Evolutionary conservation across 305 asterid species (phyloP).

Genomic region (Solanum chacoense): DNA sequence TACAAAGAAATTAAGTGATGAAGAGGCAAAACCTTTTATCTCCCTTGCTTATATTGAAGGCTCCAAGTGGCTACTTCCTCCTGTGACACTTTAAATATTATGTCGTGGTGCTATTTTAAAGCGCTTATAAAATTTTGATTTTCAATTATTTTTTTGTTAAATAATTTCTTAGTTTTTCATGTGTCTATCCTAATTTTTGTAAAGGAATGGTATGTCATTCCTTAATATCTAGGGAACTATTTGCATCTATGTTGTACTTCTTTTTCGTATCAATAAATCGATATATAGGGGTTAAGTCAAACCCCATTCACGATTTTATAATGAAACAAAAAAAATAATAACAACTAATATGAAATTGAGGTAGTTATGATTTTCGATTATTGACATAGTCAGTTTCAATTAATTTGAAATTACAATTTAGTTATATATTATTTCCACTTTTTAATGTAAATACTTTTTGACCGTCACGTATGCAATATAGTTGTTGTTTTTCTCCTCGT

Average conservation of each 20-base stretch:
- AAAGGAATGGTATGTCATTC: neutral
- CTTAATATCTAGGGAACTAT: neutral
- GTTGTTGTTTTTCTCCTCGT: neutral
- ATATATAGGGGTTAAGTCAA: neutral
- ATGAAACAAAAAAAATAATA: too few relatives aligned
- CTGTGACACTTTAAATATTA: constrained; percentile 11
- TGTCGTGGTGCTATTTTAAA: neutral
- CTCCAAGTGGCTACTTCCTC: constrained; percentile 63
- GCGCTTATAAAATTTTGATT: neutral
- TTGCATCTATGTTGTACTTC: neutral
- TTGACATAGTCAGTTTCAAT: neutral
- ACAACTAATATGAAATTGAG: neutral
- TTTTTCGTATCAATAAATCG: neutral
- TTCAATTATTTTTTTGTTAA: neutral
- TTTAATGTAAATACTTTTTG: neutral
- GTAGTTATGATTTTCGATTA: neutral
- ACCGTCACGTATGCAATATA: neutral
- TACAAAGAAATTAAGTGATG: constrained; percentile 29
- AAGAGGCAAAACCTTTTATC: constrained; percentile 26
- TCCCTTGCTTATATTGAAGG: constrained; percentile 40
- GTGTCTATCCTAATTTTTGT: neutral
- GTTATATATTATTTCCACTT: neutral
- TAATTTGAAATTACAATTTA: neutral
- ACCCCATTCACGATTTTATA: neutral
- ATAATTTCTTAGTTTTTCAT: neutral